Evolutionary conservation across 768 basidiomycete genomes (phyloP), one percentile per base, ranked within the genome.

Genomic region (Pleurotus eryngii): DNA sequence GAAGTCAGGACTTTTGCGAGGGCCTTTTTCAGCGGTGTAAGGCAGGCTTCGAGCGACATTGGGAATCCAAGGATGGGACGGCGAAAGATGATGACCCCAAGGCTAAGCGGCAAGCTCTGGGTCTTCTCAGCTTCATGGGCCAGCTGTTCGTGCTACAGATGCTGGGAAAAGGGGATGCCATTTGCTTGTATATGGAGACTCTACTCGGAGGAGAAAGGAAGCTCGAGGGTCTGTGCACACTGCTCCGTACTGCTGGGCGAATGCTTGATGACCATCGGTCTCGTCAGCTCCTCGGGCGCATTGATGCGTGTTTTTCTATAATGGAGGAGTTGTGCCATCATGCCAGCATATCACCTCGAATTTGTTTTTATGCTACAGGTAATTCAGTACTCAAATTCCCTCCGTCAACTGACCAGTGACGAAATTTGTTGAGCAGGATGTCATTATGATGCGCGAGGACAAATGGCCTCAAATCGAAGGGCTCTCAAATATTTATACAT

Each of bases 81-180:
- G 96, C 97, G 73, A 97, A 98, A 76, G 95, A 96, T 65, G 87
- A 88, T 40, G 93, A 93, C 14, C 90, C 95, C 72, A 97, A 96
- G 79, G 96, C 95, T 39, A 98, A 98, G 78, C 91, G 95, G 60
- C 91, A 92, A 61, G 95, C 96, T 71, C 87, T 98, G 11, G 94
- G 96, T 78, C 82, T 99, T 63, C 93, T 98, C 77, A 92, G 91
- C 72, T 95, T 99, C 76, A 98, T 98, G 61, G 95, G 96, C 61
- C 95, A 99, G 75, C 79, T 98, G 55, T 99, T 94, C 87, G 98
- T 97, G 76, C 79, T 99, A n/a, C 90, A 92, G 74, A 97, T 98
- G 94, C 78, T 98, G 55, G 9, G 9, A 30, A 95, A 93, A 47
- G 93, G 94, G 76, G 88, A 92, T 63, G 96, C 98, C 75, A 99